phyloP scores from a whole-genome alignment of 148 eudicot genomes.

The Mesembryanthemum crystallinum region DNA sequence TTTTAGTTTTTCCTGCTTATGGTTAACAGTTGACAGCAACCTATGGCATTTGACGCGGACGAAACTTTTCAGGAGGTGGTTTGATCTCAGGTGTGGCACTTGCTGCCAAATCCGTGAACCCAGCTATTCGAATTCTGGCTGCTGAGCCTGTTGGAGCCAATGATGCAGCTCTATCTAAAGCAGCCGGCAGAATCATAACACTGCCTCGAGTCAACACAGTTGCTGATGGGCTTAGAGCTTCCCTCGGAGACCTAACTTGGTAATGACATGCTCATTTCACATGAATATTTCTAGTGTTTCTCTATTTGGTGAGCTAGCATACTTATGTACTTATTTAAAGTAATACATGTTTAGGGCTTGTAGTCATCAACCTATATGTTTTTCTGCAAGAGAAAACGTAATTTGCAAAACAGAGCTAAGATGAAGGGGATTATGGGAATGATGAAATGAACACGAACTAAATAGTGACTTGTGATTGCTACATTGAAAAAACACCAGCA shows the following conservation, averaged over 20 bases:
- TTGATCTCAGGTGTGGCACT: conserved; percentile 88
- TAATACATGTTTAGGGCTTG: too few relatives aligned
- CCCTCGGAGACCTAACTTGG: conserved; percentile 90
- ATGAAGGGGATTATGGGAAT: too few relatives aligned
- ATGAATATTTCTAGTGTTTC: neutral
- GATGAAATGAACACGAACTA: too few relatives aligned
- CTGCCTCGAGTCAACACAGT: conserved; percentile 70
- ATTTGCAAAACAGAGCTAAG: too few relatives aligned
- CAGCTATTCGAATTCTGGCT: conserved; percentile 70
- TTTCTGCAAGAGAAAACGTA: too few relatives aligned
- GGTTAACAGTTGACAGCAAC: neutral
- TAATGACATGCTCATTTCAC: conserved; percentile 28
- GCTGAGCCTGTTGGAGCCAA: conserved; percentile 96
- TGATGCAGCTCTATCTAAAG: conserved; percentile 88
- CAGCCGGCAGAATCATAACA: conserved; percentile 54
- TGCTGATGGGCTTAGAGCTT: conserved; percentile 96
- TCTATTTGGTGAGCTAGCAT: too few relatives aligned
- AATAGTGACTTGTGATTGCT: too few relatives aligned
- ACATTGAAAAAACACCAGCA: too few relatives aligned
- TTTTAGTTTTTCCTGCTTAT: neutral
- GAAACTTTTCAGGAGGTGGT: conserved; percentile 73
- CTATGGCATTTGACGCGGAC: neutral
- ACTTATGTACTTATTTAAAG: too few relatives aligned
- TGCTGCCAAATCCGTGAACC: conserved; percentile 90
- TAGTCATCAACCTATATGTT: too few relatives aligned